These are phyloP conservation scores for Sporothrix curviconia DNA, from an alignment of 2,329 filamentous ascomycete species.

Conservation along the genomic window DNA sequence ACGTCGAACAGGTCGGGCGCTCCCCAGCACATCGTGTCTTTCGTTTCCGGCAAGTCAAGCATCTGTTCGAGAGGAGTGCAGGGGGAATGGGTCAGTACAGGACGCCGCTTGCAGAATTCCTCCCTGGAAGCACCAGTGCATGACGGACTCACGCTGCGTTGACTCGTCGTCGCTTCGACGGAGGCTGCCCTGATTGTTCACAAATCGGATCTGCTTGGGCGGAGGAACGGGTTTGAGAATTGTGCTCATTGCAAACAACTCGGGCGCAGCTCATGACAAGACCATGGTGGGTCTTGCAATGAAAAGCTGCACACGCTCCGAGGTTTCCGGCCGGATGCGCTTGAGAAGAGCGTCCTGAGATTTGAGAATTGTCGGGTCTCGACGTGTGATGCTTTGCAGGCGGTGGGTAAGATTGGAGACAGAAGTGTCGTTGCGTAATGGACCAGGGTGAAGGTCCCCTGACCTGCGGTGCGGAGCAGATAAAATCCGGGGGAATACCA, in stretches of 20 bases:
- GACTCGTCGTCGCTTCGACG: slow-evolving; percentile 70
- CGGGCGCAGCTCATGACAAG: slow-evolving; percentile 20
- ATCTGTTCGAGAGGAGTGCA: slow-evolving; percentile 36
- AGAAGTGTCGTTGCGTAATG: neutral
- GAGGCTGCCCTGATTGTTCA: slow-evolving; percentile 77
- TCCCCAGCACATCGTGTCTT: slow-evolving; percentile 72
- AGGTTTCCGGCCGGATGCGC: neutral
- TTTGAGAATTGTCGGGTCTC: no score
- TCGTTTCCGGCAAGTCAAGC: slow-evolving; percentile 66
- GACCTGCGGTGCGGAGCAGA: slow-evolving; percentile 8
- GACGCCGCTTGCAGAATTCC: no score
- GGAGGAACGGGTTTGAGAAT: slow-evolving; percentile 38
- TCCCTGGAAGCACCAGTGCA: neutral
- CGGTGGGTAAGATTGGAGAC: no score
- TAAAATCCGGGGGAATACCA: slow-evolving; percentile 13
- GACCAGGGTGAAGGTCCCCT: neutral
- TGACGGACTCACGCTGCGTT: slow-evolving; percentile 66
- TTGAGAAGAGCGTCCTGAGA: no score
- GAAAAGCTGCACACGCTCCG: neutral
- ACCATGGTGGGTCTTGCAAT: slow-evolving; percentile 28
- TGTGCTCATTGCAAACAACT: slow-evolving; percentile 37
- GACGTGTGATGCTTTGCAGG: no score
- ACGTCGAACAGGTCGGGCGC: slow-evolving; percentile 65
- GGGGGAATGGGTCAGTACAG: neutral
- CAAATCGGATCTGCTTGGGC: slow-evolving; percentile 65